phyloP scores from a whole-genome alignment of 1,284 basidiomycete genomes.

The Trichosporon sp. region DNA sequence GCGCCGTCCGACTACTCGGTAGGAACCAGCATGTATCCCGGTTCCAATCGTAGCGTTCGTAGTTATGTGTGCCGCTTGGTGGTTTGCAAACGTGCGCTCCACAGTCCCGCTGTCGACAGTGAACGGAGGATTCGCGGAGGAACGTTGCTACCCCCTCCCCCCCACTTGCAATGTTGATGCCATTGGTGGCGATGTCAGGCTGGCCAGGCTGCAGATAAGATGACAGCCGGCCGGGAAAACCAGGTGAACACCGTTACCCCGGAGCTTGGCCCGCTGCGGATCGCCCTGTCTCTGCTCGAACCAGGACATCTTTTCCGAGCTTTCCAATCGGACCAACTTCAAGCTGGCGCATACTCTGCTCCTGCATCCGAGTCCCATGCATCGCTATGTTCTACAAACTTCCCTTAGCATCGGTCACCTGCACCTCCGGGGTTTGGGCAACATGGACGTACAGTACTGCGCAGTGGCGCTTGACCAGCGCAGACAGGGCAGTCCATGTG shows the following conservation, averaged over 20 bases:
- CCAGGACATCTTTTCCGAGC: background rate
- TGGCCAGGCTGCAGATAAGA: background rate
- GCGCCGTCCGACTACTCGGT: background rate
- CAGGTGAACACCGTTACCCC: no score
- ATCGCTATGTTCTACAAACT: background rate
- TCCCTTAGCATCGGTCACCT: background rate
- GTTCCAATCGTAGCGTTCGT: background rate
- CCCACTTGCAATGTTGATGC: background rate
- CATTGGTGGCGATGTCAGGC: background rate
- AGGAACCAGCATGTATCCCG: background rate
- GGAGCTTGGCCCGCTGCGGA: background rate
- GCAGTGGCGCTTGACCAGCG: no score
- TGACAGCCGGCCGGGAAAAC: background rate
- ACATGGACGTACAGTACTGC: no score
- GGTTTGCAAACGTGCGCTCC: background rate
- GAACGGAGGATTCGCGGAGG: no score
- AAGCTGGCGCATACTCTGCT: no score
- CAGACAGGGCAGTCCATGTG: background rate
- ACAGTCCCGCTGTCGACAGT: background rate
- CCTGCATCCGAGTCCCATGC: no score
- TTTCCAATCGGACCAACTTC: no score
- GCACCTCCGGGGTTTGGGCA: no score
- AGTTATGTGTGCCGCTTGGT: background rate
- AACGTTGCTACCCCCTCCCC: no score
- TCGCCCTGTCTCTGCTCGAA: background rate